Evolutionary conservation across 2,329 filamentous ascomycete species (phyloP).

Genomic region (Amesomyces nigricolor): DNA sequence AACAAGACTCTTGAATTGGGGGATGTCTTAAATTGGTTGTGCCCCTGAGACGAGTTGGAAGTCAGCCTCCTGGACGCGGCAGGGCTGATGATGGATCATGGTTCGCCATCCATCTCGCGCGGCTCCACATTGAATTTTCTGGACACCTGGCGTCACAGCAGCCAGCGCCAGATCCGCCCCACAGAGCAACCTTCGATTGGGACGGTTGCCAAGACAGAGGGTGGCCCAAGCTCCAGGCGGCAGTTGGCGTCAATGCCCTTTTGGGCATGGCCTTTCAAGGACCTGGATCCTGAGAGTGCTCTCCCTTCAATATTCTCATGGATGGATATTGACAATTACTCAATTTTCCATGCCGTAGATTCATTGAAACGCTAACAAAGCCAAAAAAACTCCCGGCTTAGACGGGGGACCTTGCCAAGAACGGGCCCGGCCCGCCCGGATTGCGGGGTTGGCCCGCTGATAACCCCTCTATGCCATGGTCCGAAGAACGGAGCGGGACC

Average conservation of each 20-base stretch:
- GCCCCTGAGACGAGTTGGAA: conserved; percentile 11
- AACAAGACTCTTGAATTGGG: conserved; percentile 3
- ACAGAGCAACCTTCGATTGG: too few relatives aligned
- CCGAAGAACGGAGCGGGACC: conserved; percentile 25
- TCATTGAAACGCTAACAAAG: too few relatives aligned
- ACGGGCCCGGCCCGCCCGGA: conserved; percentile 10
- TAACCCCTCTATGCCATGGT: conserved; percentile 16
- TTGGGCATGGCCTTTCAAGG: background rate
- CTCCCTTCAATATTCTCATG: too few relatives aligned
- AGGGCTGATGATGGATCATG: conserved; percentile 13
- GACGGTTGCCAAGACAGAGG: background rate
- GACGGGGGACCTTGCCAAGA: background rate
- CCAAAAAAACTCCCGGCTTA: too few relatives aligned
- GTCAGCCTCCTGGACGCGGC: conserved; percentile 10
- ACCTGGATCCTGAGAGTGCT: background rate
- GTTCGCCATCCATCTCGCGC: background rate
- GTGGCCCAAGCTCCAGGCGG: conserved; percentile 1
- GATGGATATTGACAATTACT: too few relatives aligned
- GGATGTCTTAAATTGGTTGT: conserved; percentile 17
- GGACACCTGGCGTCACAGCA: conserved; percentile 18
- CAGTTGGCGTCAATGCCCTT: background rate
- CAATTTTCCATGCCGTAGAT: too few relatives aligned
- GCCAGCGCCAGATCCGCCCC: background rate
- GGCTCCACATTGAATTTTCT: conserved; percentile 13
- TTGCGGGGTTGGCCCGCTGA: conserved; percentile 19